Conservation (phyloP, 192 early-diverging fungal species). For the Bifiguratus adelaidae region DNA sequence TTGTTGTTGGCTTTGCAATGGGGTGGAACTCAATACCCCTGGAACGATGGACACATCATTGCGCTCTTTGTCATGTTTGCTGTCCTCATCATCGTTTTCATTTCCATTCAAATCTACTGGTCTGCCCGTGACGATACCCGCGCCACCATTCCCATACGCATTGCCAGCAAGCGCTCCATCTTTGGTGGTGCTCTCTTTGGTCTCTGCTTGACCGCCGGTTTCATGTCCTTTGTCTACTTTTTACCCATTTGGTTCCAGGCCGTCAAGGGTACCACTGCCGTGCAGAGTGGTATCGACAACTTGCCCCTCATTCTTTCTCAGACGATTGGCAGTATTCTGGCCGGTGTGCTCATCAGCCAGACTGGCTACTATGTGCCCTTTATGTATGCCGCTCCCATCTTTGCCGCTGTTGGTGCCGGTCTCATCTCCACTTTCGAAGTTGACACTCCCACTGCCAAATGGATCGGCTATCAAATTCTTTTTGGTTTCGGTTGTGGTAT, state of each 20-base stretch:
- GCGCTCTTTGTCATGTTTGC: conserved; percentile 27
- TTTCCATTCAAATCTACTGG: conserved; percentile 36
- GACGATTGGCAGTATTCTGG: conserved; percentile 50
- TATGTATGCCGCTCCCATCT: conserved; percentile 45
- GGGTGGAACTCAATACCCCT: conserved; percentile 54
- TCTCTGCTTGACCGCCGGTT: conserved; percentile 48
- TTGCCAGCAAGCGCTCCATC: conserved; percentile 46
- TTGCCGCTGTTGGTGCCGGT: conserved; percentile 48
- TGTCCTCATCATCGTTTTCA: conserved; percentile 23
- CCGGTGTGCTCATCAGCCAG: conserved; percentile 49
- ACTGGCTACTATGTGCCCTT: conserved; percentile 49
- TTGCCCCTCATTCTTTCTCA: conserved; percentile 65
- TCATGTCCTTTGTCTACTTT: conserved; percentile 60
- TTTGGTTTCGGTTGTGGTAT: conserved; percentile 64
- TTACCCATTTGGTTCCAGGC: conserved; percentile 70
- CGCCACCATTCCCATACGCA: conserved; percentile 53
- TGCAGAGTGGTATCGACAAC: conserved; percentile 16
- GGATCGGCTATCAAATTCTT: conserved; percentile 53
- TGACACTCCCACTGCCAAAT: conserved; percentile 27
- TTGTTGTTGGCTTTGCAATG: conserved; percentile 50
- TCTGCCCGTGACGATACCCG: conserved; percentile 36
- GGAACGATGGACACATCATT: conserved; percentile 44
- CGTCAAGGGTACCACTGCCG: conserved; percentile 58
- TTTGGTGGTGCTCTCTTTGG: conserved; percentile 44
- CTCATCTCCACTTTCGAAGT: conserved; percentile 42